Evolutionary conservation across 129 eudicot species (phyloP).

Genomic region (Arctium minus): DNA sequence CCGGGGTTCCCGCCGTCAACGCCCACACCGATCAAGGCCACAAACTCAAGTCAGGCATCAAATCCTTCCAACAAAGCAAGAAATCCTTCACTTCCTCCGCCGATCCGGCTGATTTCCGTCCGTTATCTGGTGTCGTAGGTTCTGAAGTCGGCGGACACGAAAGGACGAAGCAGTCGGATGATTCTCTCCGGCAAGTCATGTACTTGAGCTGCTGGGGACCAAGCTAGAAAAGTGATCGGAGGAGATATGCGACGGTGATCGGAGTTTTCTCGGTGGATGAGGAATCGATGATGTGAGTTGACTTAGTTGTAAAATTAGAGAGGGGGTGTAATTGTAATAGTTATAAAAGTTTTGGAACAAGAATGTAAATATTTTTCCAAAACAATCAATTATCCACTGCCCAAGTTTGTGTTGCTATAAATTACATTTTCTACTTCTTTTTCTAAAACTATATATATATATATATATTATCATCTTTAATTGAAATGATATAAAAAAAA

Average conservation of each 20-base stretch:
- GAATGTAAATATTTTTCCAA: slow-evolving; percentile 9
- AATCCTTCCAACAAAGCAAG: slow-evolving; percentile 34
- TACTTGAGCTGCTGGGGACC: slow-evolving; percentile 56
- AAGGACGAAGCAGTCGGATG: slow-evolving; percentile 30
- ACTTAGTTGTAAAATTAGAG: neutral
- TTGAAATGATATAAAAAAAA: no score
- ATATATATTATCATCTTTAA: neutral
- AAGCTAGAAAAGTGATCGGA: slow-evolving; percentile 16
- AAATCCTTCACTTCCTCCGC: slow-evolving; percentile 17
- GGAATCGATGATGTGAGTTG: slow-evolving; percentile 32
- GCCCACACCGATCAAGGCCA: slow-evolving; percentile 45
- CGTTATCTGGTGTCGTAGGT: slow-evolving; percentile 26
- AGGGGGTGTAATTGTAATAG: slow-evolving; percentile 12
- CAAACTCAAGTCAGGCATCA: slow-evolving; percentile 36
- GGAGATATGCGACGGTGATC: slow-evolving; percentile 23
- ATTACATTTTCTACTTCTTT: neutral
- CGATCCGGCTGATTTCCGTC: slow-evolving; percentile 44
- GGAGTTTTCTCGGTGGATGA: slow-evolving; percentile 29
- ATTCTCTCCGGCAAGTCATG: slow-evolving; percentile 51
- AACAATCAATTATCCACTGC: neutral
- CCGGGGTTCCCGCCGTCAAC: slow-evolving; percentile 33
- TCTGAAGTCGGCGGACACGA: slow-evolving; percentile 35
- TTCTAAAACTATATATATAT: no score
- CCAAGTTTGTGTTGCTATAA: neutral
- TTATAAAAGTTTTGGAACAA: slow-evolving; percentile 18